A percentile compares a stretch with the other conserved stretches of the same genome.
Conservation (phyloP, 2,329 filamentous ascomycete genomes). For the Emmonsiellopsis sp. region DNA sequence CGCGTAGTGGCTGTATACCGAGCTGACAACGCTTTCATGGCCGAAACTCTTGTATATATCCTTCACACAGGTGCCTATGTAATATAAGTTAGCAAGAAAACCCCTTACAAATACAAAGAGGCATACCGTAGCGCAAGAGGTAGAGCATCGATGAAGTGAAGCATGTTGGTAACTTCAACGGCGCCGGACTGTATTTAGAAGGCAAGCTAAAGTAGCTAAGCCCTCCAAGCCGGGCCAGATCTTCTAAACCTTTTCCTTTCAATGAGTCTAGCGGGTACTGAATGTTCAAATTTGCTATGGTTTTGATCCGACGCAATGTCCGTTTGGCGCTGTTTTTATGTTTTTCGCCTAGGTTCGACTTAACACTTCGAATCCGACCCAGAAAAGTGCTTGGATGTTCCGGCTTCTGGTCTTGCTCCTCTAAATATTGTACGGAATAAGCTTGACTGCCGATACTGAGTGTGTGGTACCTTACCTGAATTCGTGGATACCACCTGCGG, state of each 20-base stretch:
- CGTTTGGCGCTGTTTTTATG: slow-evolving; percentile 10
- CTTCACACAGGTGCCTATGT: slow-evolving; percentile 19
- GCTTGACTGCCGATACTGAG: not conserved
- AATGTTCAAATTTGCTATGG: slow-evolving; percentile 23
- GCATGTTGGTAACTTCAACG: slow-evolving; percentile 32
- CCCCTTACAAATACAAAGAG: not conserved
- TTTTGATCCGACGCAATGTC: slow-evolving; percentile 30
- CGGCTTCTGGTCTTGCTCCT: not conserved
- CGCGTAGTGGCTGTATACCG: slow-evolving; percentile 33
- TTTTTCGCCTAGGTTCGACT: slow-evolving; percentile 23
- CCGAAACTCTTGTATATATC: slow-evolving; percentile 27
- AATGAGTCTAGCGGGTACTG: slow-evolving; percentile 24
- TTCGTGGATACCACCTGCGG: not conserved
- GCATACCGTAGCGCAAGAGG: slow-evolving; percentile 27
- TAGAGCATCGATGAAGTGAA: slow-evolving; percentile 33
- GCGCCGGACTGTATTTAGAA: slow-evolving; percentile 26
- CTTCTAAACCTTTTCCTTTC: slow-evolving; percentile 28
- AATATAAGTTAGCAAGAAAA: not conserved
- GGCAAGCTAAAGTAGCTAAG: slow-evolving; percentile 30
- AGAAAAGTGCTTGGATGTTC: slow-evolving; percentile 6
- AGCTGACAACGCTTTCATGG: slow-evolving; percentile 23
- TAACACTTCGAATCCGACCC: slow-evolving; percentile 24
- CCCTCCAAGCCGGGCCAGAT: slow-evolving; percentile 34
- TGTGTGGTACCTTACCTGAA: not conserved
- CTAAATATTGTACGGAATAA: not conserved